phyloP scores from a whole-genome alignment of 192 early-diverging fungal genomes.

The Coemansia sp. region DNA sequence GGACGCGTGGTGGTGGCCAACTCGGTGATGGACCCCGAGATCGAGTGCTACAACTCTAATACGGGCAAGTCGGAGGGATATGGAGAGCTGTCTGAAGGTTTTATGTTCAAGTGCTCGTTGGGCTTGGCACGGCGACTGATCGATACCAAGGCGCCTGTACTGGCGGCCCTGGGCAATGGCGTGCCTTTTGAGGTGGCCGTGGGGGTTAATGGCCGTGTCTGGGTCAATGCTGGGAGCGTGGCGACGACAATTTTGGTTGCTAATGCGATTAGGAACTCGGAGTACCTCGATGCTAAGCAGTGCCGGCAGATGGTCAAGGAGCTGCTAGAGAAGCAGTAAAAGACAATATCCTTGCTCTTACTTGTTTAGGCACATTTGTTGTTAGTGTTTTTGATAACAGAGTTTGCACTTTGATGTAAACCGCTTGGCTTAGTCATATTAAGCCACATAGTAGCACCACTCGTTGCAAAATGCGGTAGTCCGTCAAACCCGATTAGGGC shows the following conservation, averaged over 20 bases:
- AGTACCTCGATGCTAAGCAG: constrained; percentile 63
- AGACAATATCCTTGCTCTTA: not conserved
- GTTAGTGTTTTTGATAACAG: constrained; percentile 1
- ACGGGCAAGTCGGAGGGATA: constrained; percentile 85
- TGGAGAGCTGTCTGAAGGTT: constrained; percentile 85
- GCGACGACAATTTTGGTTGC: constrained; percentile 65
- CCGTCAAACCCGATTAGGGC: not conserved
- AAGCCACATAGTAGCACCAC: not conserved
- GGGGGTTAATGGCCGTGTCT: constrained; percentile 93
- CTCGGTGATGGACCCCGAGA: constrained; percentile 96
- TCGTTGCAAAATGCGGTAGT: not conserved
- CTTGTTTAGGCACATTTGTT: not conserved
- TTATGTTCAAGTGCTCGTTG: constrained; percentile 79
- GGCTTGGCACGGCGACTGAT: constrained; percentile 65
- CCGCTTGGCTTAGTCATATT: not conserved
- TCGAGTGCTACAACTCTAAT: constrained; percentile 84
- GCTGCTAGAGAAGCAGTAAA: constrained; percentile 38
- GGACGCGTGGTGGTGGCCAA: constrained; percentile 83
- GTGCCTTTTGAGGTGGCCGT: constrained; percentile 87
- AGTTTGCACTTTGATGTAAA: not conserved
- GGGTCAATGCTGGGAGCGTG: constrained; percentile 73
- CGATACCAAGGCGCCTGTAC: constrained; percentile 68
- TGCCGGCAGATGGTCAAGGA: constrained; percentile 59
- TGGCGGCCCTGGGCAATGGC: constrained; percentile 67
- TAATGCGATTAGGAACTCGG: constrained; percentile 74